Evolutionary conservation across 202 grass and related monocot genomes (phyloP).

Genomic region (Bolboschoenoplectus hybrid): DNA sequence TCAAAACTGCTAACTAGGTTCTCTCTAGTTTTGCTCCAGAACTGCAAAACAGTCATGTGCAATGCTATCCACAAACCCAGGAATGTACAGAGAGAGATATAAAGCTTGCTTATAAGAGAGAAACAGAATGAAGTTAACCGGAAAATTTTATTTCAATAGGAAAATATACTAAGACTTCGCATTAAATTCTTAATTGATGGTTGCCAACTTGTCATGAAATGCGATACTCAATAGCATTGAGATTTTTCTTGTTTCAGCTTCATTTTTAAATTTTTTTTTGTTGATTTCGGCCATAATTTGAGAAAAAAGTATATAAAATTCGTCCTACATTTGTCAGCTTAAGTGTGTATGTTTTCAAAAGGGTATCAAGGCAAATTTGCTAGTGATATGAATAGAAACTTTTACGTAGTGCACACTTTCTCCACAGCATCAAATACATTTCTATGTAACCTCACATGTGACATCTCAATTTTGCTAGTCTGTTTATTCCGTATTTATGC

Average conservation of each 20-base stretch:
- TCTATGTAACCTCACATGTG: neutral
- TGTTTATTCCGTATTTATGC: no score
- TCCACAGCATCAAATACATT: neutral
- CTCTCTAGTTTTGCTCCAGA: conserved; percentile 6
- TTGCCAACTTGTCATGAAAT: neutral
- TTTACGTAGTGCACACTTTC: neutral
- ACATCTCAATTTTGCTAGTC: neutral
- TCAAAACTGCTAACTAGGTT: conserved; percentile 13
- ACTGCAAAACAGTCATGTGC: conserved; percentile 12
- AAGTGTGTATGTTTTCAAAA: neutral
- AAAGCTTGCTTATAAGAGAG: neutral
- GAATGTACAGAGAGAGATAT: neutral
- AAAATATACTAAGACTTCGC: neutral
- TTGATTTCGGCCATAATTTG: neutral
- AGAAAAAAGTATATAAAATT: neutral
- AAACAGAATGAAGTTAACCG: neutral
- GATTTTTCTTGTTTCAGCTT: neutral
- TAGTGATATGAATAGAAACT: neutral
- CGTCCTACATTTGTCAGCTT: neutral
- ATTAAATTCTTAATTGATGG: neutral
- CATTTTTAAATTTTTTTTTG: neutral
- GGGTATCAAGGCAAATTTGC: neutral
- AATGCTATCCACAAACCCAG: neutral
- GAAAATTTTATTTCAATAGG: neutral
- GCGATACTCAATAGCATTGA: neutral